A percentile compares a stretch with the other conserved stretches of the same genome.
Evolutionary conservation across 345 rosid genomes (phyloP).

Genomic region (Heritiera fomes): DNA sequence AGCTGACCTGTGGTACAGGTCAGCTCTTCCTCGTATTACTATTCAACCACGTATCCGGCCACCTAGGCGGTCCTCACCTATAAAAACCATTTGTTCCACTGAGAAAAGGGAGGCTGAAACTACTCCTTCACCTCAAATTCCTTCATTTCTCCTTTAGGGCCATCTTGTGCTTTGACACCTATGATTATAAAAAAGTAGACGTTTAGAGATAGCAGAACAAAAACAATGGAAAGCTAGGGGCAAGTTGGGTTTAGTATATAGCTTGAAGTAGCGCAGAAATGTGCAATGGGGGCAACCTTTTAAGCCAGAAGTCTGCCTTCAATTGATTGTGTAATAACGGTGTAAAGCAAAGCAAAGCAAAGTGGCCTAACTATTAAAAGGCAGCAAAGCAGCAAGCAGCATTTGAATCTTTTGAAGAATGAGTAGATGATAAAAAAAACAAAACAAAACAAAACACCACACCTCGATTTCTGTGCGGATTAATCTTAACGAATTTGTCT

Average conservation of each 20-base stretch:
- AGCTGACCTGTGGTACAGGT: too few species aligned
- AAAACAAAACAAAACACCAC: too few species aligned
- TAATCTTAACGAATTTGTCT: slow-evolving; percentile 35
- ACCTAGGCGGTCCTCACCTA: too few species aligned
- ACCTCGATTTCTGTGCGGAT: slow-evolving; percentile 32
- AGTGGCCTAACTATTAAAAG: slow-evolving; percentile 16
- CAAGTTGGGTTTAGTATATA: slow-evolving; percentile 7
- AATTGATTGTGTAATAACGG: slow-evolving; percentile 27
- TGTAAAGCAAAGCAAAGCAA: slow-evolving; percentile 6
- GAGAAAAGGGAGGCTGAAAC: too few species aligned
- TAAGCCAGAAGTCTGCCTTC: slow-evolving; percentile 10
- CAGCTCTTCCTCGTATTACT: too few species aligned
- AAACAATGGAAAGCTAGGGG: neutral
- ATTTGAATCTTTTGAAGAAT: slow-evolving; percentile 48
- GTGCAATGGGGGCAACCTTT: neutral
- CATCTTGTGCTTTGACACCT: too few species aligned
- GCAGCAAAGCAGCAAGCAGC: slow-evolving; percentile 24
- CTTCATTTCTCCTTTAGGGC: too few species aligned
- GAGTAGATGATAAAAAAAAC: slow-evolving; percentile 42
- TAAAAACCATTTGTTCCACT: too few species aligned
- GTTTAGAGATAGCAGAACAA: neutral
- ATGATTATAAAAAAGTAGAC: neutral
- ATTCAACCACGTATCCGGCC: too few species aligned
- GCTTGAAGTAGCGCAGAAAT: neutral
- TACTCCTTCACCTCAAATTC: too few species aligned